Base-by-base conservation (phyloP, 371 early-diverging fungal genomes). In the Neoconidiobolus thromboides region DNA sequence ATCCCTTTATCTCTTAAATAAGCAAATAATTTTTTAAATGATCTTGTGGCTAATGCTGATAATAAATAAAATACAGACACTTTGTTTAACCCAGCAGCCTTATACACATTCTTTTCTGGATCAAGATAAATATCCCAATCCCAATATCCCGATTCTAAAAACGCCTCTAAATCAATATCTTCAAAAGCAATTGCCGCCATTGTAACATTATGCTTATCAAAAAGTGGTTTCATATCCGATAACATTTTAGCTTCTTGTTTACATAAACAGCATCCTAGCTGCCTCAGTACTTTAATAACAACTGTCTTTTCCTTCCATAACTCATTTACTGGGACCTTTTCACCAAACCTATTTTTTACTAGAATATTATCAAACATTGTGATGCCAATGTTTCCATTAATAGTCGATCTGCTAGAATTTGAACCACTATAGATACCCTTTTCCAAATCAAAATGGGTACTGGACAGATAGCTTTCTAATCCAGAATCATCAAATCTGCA, bases 141-240 rank as follows among this genome's bases (percentile, higher is more conserved):
- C 57, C 57, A 57, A 37, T 57, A 57, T 10, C 57, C 57, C 9
- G n/a, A 41, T n/a, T 9, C 7, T 41, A 57, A 12, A 40, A 57
- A 57, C 26, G 26, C 36, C 40, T 43, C 44, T 44, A 57, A 36
- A 46, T 57, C 57, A 2, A 43, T 7, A 9, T 57, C 57, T 44
- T 57, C 57, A 37, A 57, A 57, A 3, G 57, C 57, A 43, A 57
- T 44, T 4, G 57, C 57, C 10, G 57, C 57, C 14, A 57, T 38
- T 15, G 38, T 44, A 15, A 57, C 57, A 36, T 43, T 40, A 5
- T 38, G 43, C 14, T 40, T 10, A 37, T 57, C 57, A 2, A 57
- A 36, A 26, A 12, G 26, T 3, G 57, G 57, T 41, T 57, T 57
- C 15, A 57, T 15, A 15, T 57, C 57, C 3, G 14, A 14, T 44